phyloP scores from a whole-genome alignment of 2,329 filamentous ascomycete species.

The Colletotrichum sp. region DNA sequence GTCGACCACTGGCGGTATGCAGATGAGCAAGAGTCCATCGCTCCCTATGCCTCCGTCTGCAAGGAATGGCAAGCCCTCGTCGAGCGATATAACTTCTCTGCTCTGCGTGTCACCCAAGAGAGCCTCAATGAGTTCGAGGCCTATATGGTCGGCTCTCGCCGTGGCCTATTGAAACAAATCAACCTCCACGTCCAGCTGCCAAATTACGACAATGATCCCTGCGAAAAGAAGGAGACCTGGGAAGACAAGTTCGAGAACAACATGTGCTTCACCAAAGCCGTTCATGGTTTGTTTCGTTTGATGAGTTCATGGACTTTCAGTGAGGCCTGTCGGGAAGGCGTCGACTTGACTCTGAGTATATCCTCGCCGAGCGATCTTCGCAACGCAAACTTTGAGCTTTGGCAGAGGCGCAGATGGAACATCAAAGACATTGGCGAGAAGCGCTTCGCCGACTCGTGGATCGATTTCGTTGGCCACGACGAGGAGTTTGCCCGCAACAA shows the following conservation, averaged over 20 bases:
- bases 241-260: conserved; percentile 32
- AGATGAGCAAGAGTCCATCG: conserved; percentile 18
- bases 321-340: conserved; percentile 16
- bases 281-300: conserved; percentile 27
- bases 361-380: conserved; percentile 25
- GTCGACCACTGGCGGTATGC: conserved; percentile 22
- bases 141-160: conserved; percentile 23
- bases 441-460: conserved; percentile 23
- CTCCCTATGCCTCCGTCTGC: conserved; percentile 29
- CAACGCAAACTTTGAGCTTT: conserved; percentile 22
- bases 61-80: conserved; percentile 29
- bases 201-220: conserved; percentile 24
- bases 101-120: conserved; percentile 21
- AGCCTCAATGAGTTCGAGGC: conserved; percentile 25
- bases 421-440: conserved; percentile 24
- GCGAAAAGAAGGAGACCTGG: conserved; percentile 24
- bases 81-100: conserved; percentile 27
- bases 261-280: conserved; percentile 25
- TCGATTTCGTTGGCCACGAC: conserved; percentile 22
- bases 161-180: conserved; percentile 24
- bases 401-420: conserved; percentile 24
- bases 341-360: conserved; percentile 20
- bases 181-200: conserved; percentile 27
- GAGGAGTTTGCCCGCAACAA: conserved; percentile 19
- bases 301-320: conserved; percentile 25